Conservation (phyloP, 176 grass and related monocot genomes). For the Paspalum vaginatum region DNA sequence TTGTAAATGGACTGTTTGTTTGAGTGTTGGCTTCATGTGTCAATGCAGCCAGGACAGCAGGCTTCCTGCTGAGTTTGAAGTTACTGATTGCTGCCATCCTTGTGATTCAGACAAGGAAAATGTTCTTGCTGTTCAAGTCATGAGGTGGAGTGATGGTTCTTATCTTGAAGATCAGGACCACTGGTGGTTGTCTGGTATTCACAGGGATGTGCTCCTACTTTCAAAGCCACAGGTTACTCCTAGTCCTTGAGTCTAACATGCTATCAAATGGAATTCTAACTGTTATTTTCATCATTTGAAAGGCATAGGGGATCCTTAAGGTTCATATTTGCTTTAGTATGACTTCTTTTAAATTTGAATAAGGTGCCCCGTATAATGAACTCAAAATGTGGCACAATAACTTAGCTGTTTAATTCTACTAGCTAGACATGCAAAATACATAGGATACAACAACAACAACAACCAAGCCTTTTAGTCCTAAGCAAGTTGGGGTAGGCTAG, state of each 20-base stretch:
- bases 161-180: conserved; percentile 99
- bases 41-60: conserved; percentile 92
- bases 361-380: not conserved
- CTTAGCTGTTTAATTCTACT: not conserved
- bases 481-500: too few species aligned
- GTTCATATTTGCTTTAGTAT: not conserved
- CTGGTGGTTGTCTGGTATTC: conserved; percentile 98
- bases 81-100: conserved; percentile 80
- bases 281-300: not conserved
- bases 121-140: conserved; percentile 93
- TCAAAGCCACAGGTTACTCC: conserved; percentile 89
- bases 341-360: not conserved
- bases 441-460: too few species aligned
- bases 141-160: conserved; percentile 98
- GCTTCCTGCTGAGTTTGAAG: conserved; percentile 96
- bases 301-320: not conserved
- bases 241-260: conserved; percentile 25
- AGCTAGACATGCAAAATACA: not conserved
- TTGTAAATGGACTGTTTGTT: not conserved
- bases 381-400: not conserved
- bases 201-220: conserved; percentile 84
- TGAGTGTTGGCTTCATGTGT: conserved; percentile 19
- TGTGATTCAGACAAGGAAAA: conserved; percentile 75
- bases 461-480: too few species aligned
- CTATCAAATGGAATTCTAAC: not conserved